phyloP scores from a whole-genome alignment of 2,329 filamentous ascomycete species.

The Cordyceps pruinosa region DNA sequence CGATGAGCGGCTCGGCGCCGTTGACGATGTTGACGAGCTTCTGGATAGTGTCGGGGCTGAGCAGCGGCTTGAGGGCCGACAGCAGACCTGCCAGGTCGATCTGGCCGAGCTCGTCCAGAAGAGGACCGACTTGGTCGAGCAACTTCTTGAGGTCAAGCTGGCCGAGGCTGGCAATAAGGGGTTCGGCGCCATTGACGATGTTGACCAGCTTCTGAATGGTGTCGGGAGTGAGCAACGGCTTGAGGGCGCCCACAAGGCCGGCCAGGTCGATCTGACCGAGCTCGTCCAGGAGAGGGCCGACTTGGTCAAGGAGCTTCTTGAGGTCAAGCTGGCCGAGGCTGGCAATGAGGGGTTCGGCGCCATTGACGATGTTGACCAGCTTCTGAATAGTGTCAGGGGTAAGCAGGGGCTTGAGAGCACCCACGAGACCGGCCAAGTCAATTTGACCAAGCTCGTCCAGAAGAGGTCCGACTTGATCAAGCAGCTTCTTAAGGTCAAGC shows the following conservation, averaged over 20 bases:
- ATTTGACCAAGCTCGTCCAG: slow-evolving; percentile 17
- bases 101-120: slow-evolving; percentile 21
- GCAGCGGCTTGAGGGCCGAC: slow-evolving; percentile 22
- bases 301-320: slow-evolving; percentile 18
- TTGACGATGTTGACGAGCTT: slow-evolving; percentile 25
- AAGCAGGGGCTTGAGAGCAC: slow-evolving; percentile 11
- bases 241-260: slow-evolving; percentile 14
- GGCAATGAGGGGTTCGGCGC: slow-evolving; percentile 15
- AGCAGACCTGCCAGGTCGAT: slow-evolving; percentile 25
- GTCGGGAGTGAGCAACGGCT: slow-evolving; percentile 4
- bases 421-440: slow-evolving; percentile 16
- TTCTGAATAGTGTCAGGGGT: neutral
- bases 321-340: slow-evolving; percentile 14
- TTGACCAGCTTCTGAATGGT: neutral
- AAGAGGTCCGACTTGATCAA: slow-evolving; percentile 23
- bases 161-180: slow-evolving; percentile 12
- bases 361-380: slow-evolving; percentile 12
- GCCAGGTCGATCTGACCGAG: slow-evolving; percentile 16
- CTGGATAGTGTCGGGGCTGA: slow-evolving; percentile 24
- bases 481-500: slow-evolving; percentile 15
- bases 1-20: slow-evolving; percentile 26
- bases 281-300: slow-evolving; percentile 23
- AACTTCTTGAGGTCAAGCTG: slow-evolving; percentile 11
- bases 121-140: slow-evolving; percentile 17
- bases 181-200: slow-evolving; percentile 17